These are phyloP conservation scores for Misopates orontium DNA, from an alignment of 257 asterid species.

Conservation along the genomic window DNA sequence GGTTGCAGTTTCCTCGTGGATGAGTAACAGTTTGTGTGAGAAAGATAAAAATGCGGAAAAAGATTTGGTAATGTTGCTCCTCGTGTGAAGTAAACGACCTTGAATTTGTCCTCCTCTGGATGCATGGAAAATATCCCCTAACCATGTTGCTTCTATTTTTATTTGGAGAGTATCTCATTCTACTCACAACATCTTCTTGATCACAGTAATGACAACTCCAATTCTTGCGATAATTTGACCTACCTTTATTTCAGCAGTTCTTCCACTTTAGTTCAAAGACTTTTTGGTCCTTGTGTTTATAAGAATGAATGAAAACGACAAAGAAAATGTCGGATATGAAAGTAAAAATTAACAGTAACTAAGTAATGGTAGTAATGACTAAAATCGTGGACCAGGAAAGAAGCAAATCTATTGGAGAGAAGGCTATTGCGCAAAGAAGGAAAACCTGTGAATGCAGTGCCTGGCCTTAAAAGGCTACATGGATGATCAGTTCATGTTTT, in stretches of 20 bases:
- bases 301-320: no score
- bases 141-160: background rate
- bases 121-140: background rate
- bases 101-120: background rate
- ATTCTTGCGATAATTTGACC: no score
- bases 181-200: background rate
- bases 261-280: no score
- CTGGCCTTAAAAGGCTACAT: no score
- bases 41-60: background rate
- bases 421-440: no score
- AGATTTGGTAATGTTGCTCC: background rate
- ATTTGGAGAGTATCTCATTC: no score
- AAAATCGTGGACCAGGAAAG: background rate
- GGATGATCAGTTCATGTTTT: no score
- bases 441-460: no score
- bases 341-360: background rate
- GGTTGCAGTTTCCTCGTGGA: slow-evolving; percentile 1
- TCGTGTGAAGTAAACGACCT: background rate
- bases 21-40: background rate
- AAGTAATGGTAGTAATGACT: background rate
- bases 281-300: no score
- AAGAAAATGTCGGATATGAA: no score
- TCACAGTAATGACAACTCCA: no score
- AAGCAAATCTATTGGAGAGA: background rate
- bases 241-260: no score